A percentile compares a stretch with the other conserved stretches of the same genome.
Conservation (phyloP, 1,284 basidiomycete species). For the Cronartium quercuum region DNA sequence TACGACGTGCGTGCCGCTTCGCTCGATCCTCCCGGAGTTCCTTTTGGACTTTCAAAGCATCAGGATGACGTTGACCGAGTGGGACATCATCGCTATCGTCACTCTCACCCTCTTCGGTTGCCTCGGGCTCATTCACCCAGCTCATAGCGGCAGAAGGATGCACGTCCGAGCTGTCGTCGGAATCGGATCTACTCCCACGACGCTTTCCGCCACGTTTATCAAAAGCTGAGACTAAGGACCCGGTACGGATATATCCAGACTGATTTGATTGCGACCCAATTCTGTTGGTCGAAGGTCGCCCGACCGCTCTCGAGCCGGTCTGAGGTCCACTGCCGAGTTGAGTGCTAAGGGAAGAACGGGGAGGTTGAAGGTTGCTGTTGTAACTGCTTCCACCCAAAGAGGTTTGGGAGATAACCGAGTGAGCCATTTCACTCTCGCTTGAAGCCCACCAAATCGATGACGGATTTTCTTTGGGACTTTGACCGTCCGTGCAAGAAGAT, state of each 20-base stretch:
- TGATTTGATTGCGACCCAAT: not conserved
- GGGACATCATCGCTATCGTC: conserved; percentile 30
- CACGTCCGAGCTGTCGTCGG: not conserved
- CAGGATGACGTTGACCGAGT: conserved; percentile 24
- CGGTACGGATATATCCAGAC: not conserved
- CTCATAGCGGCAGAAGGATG: not conserved
- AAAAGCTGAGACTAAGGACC: not conserved
- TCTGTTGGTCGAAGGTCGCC: not conserved
- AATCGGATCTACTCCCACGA: not conserved
- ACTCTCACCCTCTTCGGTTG: not conserved
- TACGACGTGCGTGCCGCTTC: conserved; percentile 1
- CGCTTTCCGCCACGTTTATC: not conserved
- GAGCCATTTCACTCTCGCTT: not conserved
- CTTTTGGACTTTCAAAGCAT: conserved; percentile 17
- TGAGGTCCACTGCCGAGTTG: not conserved
- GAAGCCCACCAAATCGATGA: not conserved
- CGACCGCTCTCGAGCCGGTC: not conserved
- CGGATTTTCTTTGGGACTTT: not conserved
- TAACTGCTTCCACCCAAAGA: not conserved
- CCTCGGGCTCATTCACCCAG: not conserved
- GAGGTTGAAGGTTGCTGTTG: not conserved
- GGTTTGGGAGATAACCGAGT: not conserved
- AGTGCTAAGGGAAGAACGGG: not conserved
- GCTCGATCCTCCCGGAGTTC: not conserved
- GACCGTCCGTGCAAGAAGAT: not conserved